phyloP scores from a whole-genome alignment of 305 asterid genomes.

The Lippia alba region DNA sequence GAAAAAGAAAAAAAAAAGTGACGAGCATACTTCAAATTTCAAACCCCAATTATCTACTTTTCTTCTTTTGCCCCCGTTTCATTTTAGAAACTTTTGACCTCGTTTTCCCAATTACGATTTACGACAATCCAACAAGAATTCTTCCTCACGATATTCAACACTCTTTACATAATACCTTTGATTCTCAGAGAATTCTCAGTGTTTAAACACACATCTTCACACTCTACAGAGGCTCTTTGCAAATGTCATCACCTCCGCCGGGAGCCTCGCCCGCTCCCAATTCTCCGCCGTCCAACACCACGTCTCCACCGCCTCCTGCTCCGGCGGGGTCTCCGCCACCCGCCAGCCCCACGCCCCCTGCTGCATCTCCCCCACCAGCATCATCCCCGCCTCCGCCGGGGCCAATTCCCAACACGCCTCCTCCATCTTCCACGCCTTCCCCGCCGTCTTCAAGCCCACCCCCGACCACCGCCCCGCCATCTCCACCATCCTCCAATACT shows the following conservation, averaged over 20 bases:
- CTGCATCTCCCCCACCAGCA: slow-evolving; percentile 24
- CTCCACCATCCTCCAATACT: slow-evolving; percentile 38
- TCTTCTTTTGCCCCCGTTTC: no score
- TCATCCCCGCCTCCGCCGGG: slow-evolving; percentile 23
- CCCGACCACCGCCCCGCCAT: slow-evolving; percentile 24
- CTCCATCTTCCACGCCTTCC: slow-evolving; percentile 41
- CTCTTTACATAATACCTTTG: not conserved
- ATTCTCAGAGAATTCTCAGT: not conserved
- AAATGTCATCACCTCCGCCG: slow-evolving; percentile 50
- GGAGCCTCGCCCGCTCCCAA: slow-evolving; percentile 49
- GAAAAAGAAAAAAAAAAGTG: no score
- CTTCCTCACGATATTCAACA: not conserved
- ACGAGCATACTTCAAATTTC: no score
- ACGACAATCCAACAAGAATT: no score
- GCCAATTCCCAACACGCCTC: slow-evolving; percentile 35
- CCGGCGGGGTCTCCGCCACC: slow-evolving; percentile 40
- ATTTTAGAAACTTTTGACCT: no score
- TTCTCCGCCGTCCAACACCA: slow-evolving; percentile 44
- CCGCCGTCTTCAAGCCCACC: slow-evolving; percentile 38
- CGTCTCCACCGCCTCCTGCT: slow-evolving; percentile 46
- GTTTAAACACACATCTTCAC: no score
- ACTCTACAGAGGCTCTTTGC: not conserved
- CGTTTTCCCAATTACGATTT: no score
- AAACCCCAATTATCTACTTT: no score
- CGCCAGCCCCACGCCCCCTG: slow-evolving; percentile 19